These are phyloP conservation scores for Fistulinella prunicolor DNA, from an alignment of 768 basidiomycete species.

Conservation along the genomic window DNA sequence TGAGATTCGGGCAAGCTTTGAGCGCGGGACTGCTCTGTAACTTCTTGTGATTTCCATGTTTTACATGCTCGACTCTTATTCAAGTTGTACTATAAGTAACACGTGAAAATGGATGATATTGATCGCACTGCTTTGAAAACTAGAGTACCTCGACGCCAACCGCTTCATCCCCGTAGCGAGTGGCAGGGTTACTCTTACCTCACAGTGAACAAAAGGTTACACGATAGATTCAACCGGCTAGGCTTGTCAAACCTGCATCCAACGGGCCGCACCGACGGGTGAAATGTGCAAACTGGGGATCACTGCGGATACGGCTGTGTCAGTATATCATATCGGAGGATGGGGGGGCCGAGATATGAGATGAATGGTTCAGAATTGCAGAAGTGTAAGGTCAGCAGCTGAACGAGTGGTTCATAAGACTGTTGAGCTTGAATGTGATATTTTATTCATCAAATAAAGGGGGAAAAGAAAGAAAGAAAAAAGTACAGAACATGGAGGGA, in stretches of 20 bases:
- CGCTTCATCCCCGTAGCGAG: too few relatives aligned
- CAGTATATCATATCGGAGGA: neutral
- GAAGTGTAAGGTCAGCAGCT: slow-evolving; percentile 40
- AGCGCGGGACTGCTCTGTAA: slow-evolving; percentile 90
- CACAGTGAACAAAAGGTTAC: too few relatives aligned
- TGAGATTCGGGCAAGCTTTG: slow-evolving; percentile 96
- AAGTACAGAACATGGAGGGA: neutral
- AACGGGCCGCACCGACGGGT: too few relatives aligned
- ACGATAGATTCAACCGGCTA: too few relatives aligned
- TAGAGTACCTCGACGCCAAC: too few relatives aligned
- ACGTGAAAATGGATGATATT: slow-evolving; percentile 1
- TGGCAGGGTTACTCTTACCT: too few relatives aligned
- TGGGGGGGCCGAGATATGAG: neutral
- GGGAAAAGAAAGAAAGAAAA: neutral
- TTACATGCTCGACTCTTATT: slow-evolving; percentile 7
- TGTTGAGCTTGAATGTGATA: slow-evolving; percentile 50
- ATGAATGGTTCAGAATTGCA: slow-evolving; percentile 41
- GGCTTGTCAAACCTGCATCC: too few relatives aligned
- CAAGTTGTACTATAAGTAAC: slow-evolving; percentile 1
- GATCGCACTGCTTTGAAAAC: too few relatives aligned
- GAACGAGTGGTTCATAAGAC: slow-evolving; percentile 40
- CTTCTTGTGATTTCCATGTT: slow-evolving; percentile 2
- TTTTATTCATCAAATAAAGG: slow-evolving; percentile 36
- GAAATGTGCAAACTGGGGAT: too few relatives aligned
- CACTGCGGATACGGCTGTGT: neutral